Evolutionary conservation across 108 stramenopile genomes (phyloP).

Genomic region (Craspedostauros australis): DNA sequence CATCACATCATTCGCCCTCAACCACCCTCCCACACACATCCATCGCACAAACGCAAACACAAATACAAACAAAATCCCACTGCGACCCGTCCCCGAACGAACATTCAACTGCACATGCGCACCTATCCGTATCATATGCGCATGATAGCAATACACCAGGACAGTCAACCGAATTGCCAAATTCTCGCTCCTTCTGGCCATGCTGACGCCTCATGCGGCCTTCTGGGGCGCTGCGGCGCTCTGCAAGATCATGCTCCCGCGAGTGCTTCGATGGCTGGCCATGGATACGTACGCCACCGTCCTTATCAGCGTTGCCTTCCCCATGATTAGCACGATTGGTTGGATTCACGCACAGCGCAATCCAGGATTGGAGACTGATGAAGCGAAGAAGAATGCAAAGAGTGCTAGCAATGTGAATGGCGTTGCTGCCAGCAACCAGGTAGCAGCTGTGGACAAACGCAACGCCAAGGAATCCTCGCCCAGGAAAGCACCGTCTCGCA

Average conservation of each 20-base stretch:
- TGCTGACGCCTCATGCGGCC: conserved; percentile 59
- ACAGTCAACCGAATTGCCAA: conserved; percentile 33
- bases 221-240: conserved; percentile 30
- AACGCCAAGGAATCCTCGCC: no score
- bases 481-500: no score
- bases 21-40: background rate
- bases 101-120: no score
- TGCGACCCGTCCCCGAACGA: no score
- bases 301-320: conserved; percentile 46
- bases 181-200: conserved; percentile 62
- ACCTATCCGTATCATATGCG: no score
- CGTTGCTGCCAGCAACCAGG: no score
- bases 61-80: no score
- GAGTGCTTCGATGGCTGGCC: conserved; percentile 44
- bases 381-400: background rate
- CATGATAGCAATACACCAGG: conserved; percentile 2
- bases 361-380: background rate
- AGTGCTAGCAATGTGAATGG: no score
- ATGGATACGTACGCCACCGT: conserved; percentile 40
- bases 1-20: background rate
- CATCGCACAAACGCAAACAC: no score
- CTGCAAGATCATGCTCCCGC: conserved; percentile 39
- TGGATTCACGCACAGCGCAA: conserved; percentile 24
- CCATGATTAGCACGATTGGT: conserved; percentile 42
- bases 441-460: no score